A percentile compares a stretch with the other conserved stretches of the same genome.
These are phyloP conservation scores for Fusarium armeniacum DNA, from an alignment of 2,329 filamentous ascomycete species.

Conservation along the genomic window DNA sequence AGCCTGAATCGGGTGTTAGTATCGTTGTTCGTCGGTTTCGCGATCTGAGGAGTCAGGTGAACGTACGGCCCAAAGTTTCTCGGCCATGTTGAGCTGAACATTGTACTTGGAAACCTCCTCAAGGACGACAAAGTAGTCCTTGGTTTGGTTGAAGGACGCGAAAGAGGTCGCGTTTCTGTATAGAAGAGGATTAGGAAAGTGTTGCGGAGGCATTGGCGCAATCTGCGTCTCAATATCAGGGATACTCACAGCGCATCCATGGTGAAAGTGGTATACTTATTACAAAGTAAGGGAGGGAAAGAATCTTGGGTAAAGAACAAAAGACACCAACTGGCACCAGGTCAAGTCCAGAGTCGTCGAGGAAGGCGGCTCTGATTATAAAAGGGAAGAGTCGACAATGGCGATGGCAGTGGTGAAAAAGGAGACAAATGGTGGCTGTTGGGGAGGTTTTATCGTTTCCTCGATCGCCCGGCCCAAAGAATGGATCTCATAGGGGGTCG, in stretches of 20 bases:
- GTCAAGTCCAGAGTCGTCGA: slow-evolving; percentile 42
- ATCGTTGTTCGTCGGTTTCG: slow-evolving; percentile 24
- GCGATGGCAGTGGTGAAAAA: slow-evolving; percentile 45
- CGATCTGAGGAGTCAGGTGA: slow-evolving; percentile 18
- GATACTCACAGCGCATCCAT: slow-evolving; percentile 49
- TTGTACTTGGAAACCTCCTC: slow-evolving; percentile 79
- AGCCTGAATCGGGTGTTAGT: slow-evolving; percentile 62
- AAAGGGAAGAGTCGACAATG: slow-evolving; percentile 39
- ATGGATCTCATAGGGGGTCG: slow-evolving; percentile 33
- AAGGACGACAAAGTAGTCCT: slow-evolving; percentile 69
- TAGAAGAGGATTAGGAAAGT: slow-evolving; percentile 36
- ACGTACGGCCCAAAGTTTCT: slow-evolving; percentile 88
- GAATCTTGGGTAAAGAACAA: slow-evolving; percentile 15
- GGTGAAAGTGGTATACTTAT: slow-evolving; percentile 28
- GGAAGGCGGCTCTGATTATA: slow-evolving; percentile 34
- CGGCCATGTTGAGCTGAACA: slow-evolving; percentile 86
- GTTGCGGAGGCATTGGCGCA: slow-evolving; percentile 29
- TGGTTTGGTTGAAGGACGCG: slow-evolving; percentile 63
- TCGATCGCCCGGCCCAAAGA: slow-evolving; percentile 43
- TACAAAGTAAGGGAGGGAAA: slow-evolving; percentile 24
- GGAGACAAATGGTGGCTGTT: slow-evolving; percentile 47
- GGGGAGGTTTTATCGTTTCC: slow-evolving; percentile 53
- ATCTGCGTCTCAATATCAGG: slow-evolving; percentile 31
- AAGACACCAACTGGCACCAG: slow-evolving; percentile 42
- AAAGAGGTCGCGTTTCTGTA: slow-evolving; percentile 68